Evolutionary conservation across 257 asterid species (phyloP).

Genomic region (Solanum medicagineum): DNA sequence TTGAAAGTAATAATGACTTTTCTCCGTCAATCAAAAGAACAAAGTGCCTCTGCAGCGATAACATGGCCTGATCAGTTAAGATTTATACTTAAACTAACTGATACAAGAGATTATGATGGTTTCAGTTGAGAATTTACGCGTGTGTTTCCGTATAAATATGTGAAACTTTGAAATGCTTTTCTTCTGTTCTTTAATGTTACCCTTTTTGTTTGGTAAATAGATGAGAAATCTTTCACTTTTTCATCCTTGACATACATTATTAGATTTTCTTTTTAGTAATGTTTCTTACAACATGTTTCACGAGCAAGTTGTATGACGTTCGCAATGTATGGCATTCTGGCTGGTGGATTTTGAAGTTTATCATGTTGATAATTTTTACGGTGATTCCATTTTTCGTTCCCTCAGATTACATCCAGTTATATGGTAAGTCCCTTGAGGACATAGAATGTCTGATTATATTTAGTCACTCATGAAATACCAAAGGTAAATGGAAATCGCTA

Average conservation of each 20-base stretch:
- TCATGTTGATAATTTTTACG: constrained; percentile 34
- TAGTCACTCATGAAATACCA: not conserved
- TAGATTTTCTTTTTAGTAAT: constrained; percentile 70
- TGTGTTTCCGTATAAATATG: not conserved
- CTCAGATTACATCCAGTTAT: constrained; percentile 51
- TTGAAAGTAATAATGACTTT: not conserved
- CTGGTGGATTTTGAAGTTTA: constrained; percentile 56
- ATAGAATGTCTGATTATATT: not conserved
- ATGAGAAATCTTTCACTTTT: not conserved
- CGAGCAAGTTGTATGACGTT: constrained; percentile 37
- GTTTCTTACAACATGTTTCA: constrained; percentile 53
- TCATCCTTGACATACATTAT: constrained; percentile 31
- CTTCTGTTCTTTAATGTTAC: not conserved
- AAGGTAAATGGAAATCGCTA: not conserved
- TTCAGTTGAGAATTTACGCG: too few species aligned
- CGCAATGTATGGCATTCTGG: constrained; percentile 83
- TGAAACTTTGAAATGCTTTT: not conserved
- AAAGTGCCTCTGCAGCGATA: too few species aligned
- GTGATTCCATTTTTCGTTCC: constrained; percentile 73
- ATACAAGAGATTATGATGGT: too few species aligned
- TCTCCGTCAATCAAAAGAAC: too few species aligned
- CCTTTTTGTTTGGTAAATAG: not conserved
- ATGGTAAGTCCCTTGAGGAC: constrained; percentile 33
- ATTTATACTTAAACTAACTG: too few species aligned
- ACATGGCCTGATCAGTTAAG: too few species aligned